Evolutionary conservation across 139 green algal species (phyloP).

Genomic region (Pleodorina starrii): DNA sequence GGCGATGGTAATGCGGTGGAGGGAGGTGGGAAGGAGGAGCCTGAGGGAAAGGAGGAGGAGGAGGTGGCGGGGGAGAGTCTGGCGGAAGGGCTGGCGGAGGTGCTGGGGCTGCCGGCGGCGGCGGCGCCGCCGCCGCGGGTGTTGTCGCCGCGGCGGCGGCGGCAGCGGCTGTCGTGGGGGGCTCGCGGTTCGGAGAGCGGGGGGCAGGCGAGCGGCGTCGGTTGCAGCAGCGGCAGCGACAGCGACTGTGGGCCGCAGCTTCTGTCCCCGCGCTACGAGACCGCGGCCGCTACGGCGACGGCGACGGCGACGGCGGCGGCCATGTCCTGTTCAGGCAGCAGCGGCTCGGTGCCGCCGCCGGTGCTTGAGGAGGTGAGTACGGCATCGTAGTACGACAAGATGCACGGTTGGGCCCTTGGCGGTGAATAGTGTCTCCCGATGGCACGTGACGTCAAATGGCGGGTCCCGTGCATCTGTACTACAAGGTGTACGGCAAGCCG

Average conservation of each 20-base stretch:
- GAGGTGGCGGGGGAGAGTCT: neutral
- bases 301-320: neutral
- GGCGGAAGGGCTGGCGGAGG: neutral
- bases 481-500: too few relatives aligned
- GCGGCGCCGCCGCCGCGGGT: neutral
- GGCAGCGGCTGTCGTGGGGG: neutral
- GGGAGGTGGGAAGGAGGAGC: too few relatives aligned
- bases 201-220: neutral
- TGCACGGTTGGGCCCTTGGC: too few relatives aligned
- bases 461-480: too few relatives aligned
- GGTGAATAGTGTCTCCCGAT: too few relatives aligned
- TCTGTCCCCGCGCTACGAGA: neutral
- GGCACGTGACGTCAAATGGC: too few relatives aligned
- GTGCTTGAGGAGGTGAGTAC: slow-evolving; percentile 10
- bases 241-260: neutral
- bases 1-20: too few relatives aligned
- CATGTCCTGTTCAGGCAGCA: neutral
- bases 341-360: neutral
- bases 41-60: too few relatives aligned
- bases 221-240: neutral
- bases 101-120: neutral
- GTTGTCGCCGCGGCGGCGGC: neutral
- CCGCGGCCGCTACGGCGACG: neutral
- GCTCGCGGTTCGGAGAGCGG: neutral
- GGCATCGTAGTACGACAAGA: too few relatives aligned